These are phyloP conservation scores for Solanum rostratum DNA, from an alignment of 257 asterid species.

Conservation along the genomic window DNA sequence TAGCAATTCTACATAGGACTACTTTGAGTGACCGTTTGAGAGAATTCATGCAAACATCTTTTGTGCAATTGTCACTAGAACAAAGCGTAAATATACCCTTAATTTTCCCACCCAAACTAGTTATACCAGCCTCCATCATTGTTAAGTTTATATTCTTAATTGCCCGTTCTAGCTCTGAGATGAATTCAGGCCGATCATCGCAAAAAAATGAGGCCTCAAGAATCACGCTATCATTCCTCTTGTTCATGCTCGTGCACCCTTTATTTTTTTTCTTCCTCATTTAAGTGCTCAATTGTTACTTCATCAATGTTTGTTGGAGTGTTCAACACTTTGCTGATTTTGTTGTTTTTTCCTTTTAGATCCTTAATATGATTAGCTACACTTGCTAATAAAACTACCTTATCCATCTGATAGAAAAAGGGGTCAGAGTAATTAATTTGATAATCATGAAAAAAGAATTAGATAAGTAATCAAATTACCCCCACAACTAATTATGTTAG, in stretches of 20 bases:
- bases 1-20: slow-evolving; percentile 40
- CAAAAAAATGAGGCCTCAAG: slow-evolving; percentile 56
- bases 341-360: slow-evolving; percentile 34
- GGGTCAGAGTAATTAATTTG: too few relatives aligned
- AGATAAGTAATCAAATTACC: background rate
- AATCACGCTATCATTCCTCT: background rate
- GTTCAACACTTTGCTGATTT: slow-evolving; percentile 28
- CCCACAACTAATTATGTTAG: background rate
- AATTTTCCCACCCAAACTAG: slow-evolving; percentile 60
- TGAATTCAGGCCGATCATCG: slow-evolving; percentile 60
- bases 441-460: background rate
- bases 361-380: slow-evolving; percentile 72
- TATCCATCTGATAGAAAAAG: slow-evolving; percentile 59
- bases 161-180: slow-evolving; percentile 47
- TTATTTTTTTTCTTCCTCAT: slow-evolving; percentile 5
- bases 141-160: slow-evolving; percentile 33
- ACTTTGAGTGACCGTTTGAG: slow-evolving; percentile 37
- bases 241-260: background rate
- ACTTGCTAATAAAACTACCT: slow-evolving; percentile 72
- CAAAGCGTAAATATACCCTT: slow-evolving; percentile 38
- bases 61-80: background rate
- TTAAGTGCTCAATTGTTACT: slow-evolving; percentile 18
- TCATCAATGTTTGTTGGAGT: slow-evolving; percentile 64
- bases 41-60: slow-evolving; percentile 5
- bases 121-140: slow-evolving; percentile 39